A percentile compares a stretch with the other conserved stretches of the same genome.
Evolutionary conservation across 1,284 basidiomycete species (phyloP).

Genomic region (Coriolopsis trogii): DNA sequence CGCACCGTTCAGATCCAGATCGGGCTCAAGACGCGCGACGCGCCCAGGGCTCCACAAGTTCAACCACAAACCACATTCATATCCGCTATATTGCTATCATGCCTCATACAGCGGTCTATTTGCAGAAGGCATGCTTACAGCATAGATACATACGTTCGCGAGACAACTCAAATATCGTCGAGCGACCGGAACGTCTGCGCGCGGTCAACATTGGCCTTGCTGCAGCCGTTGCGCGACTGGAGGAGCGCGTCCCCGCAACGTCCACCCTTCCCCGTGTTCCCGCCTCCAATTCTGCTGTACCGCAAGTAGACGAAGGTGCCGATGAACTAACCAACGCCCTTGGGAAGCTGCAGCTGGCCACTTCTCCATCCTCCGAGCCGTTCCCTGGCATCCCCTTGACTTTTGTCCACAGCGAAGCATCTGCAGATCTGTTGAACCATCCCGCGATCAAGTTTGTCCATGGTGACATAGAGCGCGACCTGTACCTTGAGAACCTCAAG

Average conservation of each 20-base stretch:
- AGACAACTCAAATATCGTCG: constrained; percentile 76
- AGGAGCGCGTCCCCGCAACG: constrained; percentile 37
- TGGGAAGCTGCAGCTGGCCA: constrained; percentile 53
- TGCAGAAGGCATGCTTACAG: constrained; percentile 71
- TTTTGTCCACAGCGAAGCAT: constrained; percentile 56
- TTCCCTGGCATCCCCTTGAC: constrained; percentile 35
- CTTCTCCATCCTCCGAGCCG: constrained; percentile 8
- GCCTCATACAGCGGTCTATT: constrained; percentile 34
- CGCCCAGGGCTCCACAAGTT: too few species aligned
- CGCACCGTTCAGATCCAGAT: too few species aligned
- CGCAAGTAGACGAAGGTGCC: constrained; percentile 23
- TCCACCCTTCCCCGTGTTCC: neutral
- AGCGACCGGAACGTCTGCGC: constrained; percentile 87
- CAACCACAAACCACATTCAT: neutral
- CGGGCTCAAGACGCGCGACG: too few species aligned
- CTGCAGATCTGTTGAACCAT: constrained; percentile 57
- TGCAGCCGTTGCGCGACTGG: constrained; percentile 74
- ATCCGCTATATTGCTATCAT: neutral
- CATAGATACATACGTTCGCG: constrained; percentile 82
- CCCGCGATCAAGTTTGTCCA: constrained; percentile 76
- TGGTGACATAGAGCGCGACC: constrained; percentile 66
- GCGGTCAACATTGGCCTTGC: constrained; percentile 82
- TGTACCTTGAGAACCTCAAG: constrained; percentile 66
- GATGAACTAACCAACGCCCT: constrained; percentile 62
- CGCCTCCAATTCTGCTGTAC: neutral